Evolutionary conservation across 106 monocot genomes (phyloP), one percentile per base, ranked within the genome.

Genomic region (Dendrobium nobile): DNA sequence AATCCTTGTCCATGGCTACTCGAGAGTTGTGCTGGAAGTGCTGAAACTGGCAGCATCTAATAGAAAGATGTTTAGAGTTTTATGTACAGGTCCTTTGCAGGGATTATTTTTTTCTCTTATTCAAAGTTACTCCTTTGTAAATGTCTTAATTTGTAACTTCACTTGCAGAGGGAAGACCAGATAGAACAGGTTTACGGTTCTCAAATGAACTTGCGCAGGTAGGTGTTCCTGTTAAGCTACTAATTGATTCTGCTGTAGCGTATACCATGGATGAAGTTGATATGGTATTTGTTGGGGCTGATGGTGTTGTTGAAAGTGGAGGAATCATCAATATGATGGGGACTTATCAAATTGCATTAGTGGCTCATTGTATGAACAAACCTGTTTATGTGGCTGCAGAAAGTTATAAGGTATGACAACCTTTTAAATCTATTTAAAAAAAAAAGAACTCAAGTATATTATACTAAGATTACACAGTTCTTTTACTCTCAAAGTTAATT

Each of bases 291-390:
- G 86, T 94, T 58, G 94, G 97, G 13, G 97, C 97, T 47, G 94
- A 98, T 87, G 97, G 91, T 45, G 90, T 98, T 41, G 94, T 94
- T 79, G 97, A 98, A 79, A 98, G 94, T 82, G 94, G 97, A 80
- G 97, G 97, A 22, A 95, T 94, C 67, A 89, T 94, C 75, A 98
- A 98, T 84, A 94, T 98, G 97, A 98, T 94, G 94, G 97, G 97
- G 59, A 98, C 97, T 47, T 98, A 91, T 84, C 97, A 98, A 79
- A 91, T 82, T 80, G 97, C 97, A 73, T 79, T 98, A 31, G 94
- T 97, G 48, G 97, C 97, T 81, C 90, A 90, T 79, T 88, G 92
- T 88, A 92, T 97, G 98, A 88, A 92, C 73, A 95, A 93, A 59
- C 98, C 98, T 79, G 92, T 98, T 77, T 98, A 98, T 87, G 98